Base-by-base conservation (phyloP, 2,329 filamentous ascomycete species). In the Colletotrichum theobromicola region DNA sequence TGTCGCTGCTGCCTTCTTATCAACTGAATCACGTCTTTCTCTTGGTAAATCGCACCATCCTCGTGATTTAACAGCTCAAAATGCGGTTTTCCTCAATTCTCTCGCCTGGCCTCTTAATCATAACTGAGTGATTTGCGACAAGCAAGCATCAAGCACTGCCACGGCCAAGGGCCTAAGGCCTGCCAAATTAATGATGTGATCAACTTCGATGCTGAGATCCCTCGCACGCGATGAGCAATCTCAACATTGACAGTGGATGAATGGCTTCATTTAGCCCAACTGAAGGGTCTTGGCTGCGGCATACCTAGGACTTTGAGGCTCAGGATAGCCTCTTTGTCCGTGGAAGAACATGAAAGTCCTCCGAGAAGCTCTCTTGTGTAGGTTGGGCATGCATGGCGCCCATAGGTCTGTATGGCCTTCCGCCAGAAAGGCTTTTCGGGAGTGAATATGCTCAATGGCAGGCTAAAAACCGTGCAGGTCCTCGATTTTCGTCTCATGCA, bases 1-100 rank as follows among this genome's bases (percentile, higher is more conserved):
- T 62, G 37, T 30, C 67, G 24, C 55, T 26, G 24, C 30, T 32
- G 7, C 13, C 12, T 46, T 15, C 21, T n/a, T 21, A 18, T 30
- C 37, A 6, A 18, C 2, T 15, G 10, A 16, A 74, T 70, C 67
- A 71, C 72, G 72, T 50, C 67, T 74, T 74, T 74, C 32, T 32
- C 61, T 71, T 71, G 61, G 67, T 71, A 61, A 5, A 71, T 74
- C 37, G 55, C 72, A 74, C 62, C 72, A 74, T 66, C 66, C 32
- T 37, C 9, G 7, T 30, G 8, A 2, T 21, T 46, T 13, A 26
- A 50, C 12, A 18, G 42, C 12, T 42, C 28, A 34, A 42, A 34
- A 10, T 12, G n/a, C 32, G 53, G 9, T 34, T 13, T 9, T 3
- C 35, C 8, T 28, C 16, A 9, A 32, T 2, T 6, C 21, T 15